Evolutionary conservation across 371 early-diverging fungal genomes (phyloP), one percentile per base, ranked within the genome.

Genomic region (Lichtheimia corymbifera): DNA sequence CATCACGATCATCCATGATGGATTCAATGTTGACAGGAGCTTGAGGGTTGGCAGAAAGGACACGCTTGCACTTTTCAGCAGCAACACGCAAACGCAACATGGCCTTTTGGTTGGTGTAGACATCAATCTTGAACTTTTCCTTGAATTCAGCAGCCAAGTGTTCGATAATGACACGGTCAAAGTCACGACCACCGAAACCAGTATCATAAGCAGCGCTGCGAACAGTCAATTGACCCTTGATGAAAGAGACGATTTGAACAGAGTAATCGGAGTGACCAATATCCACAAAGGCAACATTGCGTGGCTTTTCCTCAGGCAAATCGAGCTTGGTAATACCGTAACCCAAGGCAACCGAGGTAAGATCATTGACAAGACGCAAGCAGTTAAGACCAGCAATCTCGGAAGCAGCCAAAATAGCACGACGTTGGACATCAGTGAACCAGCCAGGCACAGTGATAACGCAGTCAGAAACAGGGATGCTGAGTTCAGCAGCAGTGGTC

Each of bases 251-350:
- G 49, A 97, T 86, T 49, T 93, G 83, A 58, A 95, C 93, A 61
- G 91, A 92, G 84, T 89, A 92, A 62, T 89, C 80, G 55, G 96
- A 93, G 84, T 97, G 92, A 58, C 98, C 98, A 58, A 97, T 84
- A 76, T 98, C 97, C 53, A 94, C 93, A 73, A 98, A 92, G 58
- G 91, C 92, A 50, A 98, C 93, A 70, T 88, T 91, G 65, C 92
- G 89, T 61, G 97, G 90, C 83, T 93, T 93, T 43, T 93, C 90
- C 79, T 96, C 97, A 64, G 97, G 97, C 60, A 97, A 83, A 75
- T 98, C 98, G 35, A 85, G 81, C 87, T 96, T 97, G 76, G 97
- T 98, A 75, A 98, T 97, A 77, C 98, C 97, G 68, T 97, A 98
- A 54, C 94, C 96, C 60, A 98, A 88, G 44, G 98, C 97, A 58